These are phyloP conservation scores for Coniosporium tulheliwenetii DNA, from an alignment of 2,329 filamentous ascomycete genomes.

Conservation along the genomic window DNA sequence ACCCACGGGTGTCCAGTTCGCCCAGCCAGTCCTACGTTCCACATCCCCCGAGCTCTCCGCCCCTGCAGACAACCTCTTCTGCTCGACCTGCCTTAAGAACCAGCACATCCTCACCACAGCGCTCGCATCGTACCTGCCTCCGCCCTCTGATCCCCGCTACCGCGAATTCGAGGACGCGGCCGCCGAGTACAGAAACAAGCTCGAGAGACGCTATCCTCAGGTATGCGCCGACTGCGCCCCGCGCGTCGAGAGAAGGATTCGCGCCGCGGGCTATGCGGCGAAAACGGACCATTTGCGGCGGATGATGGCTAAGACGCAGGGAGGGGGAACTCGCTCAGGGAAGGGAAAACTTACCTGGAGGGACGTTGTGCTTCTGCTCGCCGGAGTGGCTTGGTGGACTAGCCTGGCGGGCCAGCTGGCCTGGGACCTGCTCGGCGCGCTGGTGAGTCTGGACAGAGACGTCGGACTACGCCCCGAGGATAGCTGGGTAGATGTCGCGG, in stretches of 20 bases:
- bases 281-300: constrained; percentile 67
- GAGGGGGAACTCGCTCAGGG: constrained; percentile 20
- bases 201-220: constrained; percentile 78
- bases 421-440: constrained; percentile 16
- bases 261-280: constrained; percentile 60
- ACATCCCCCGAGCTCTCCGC: constrained; percentile 13
- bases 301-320: constrained; percentile 47
- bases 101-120: constrained; percentile 66
- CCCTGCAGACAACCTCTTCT: constrained; percentile 38
- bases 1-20: constrained; percentile 32
- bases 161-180: constrained; percentile 51
- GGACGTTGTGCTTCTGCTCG: constrained; percentile 27
- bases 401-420: constrained; percentile 16
- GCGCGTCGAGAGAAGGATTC: constrained; percentile 53
- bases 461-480: neutral
- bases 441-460: neutral
- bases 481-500: neutral
- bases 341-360: constrained; percentile 30
- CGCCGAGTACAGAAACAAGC: constrained; percentile 50
- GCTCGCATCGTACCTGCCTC: constrained; percentile 65
- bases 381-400: constrained; percentile 24
- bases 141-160: constrained; percentile 51
- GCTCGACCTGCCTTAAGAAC: constrained; percentile 71
- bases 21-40: constrained; percentile 24
- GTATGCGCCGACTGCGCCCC: constrained; percentile 72